Evolutionary conservation across 176 grass and related monocot species (phyloP).

Genomic region (Phragmites australis): DNA sequence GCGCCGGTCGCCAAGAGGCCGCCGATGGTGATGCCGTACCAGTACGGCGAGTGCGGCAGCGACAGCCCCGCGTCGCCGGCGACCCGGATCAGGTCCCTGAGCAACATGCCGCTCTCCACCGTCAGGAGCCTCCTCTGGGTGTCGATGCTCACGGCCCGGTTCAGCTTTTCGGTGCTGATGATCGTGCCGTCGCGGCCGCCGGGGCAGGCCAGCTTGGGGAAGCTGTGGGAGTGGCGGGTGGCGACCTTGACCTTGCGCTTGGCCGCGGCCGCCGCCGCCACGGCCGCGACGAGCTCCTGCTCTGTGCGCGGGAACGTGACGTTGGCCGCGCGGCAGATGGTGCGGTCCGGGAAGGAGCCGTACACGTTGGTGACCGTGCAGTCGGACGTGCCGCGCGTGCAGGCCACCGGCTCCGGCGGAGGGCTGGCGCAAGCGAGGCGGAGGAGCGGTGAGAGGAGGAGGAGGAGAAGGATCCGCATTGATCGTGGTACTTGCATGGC

Average conservation of each 20-base stretch:
- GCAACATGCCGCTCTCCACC: constrained; percentile 31
- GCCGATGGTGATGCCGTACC: constrained; percentile 28
- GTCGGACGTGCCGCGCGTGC: not conserved
- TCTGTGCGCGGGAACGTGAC: not conserved
- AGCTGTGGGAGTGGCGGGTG: constrained; percentile 25
- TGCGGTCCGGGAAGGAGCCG: constrained; percentile 11
- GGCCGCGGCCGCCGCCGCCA: not conserved
- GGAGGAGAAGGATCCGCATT: not conserved
- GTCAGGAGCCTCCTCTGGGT: not conserved
- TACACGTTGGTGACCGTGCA: constrained; percentile 19
- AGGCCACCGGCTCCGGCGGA: not conserved
- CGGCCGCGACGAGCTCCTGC: not conserved
- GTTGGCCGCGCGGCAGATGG: constrained; percentile 15
- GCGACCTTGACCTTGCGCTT: constrained; percentile 12
- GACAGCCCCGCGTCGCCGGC: not conserved
- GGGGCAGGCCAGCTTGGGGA: constrained; percentile 25
- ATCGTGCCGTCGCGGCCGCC: constrained; percentile 24
- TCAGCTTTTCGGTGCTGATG: constrained; percentile 20
- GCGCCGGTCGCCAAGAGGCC: constrained; percentile 26
- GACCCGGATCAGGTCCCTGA: not conserved
- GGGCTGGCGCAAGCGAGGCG: not conserved
- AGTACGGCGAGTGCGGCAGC: constrained; percentile 23
- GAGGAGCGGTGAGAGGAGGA: not conserved
- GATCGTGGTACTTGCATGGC: not conserved
- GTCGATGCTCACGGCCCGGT: not conserved